Conservation (phyloP, 306 rosid genomes). For the Sophora flavescens region DNA sequence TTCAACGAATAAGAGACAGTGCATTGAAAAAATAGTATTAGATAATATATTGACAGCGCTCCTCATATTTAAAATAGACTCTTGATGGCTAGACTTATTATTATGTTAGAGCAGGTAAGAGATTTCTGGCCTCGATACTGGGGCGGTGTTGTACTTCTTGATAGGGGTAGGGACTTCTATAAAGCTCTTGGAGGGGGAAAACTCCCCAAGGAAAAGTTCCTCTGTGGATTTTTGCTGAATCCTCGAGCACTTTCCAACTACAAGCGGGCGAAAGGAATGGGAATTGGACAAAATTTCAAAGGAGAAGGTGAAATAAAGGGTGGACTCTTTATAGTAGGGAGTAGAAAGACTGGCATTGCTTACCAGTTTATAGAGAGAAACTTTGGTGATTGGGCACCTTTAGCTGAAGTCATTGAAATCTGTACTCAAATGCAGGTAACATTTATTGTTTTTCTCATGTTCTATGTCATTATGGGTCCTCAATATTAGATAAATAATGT, state of each 20-base stretch:
- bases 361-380: slow-evolving; percentile 92
- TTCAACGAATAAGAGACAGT: too few species aligned
- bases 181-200: slow-evolving; percentile 94
- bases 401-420: slow-evolving; percentile 79
- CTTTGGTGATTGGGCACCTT: slow-evolving; percentile 95
- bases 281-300: slow-evolving; percentile 68
- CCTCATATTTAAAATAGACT: too few species aligned
- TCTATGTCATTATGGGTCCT: slow-evolving; percentile 2
- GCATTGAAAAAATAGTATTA: too few species aligned
- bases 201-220: slow-evolving; percentile 77
- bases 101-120: slow-evolving; percentile 61
- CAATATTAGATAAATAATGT: not conserved
- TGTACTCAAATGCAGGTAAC: slow-evolving; percentile 77
- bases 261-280: slow-evolving; percentile 79
- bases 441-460: slow-evolving; percentile 15
- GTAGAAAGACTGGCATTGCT: slow-evolving; percentile 78
- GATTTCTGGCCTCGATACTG: slow-evolving; percentile 95
- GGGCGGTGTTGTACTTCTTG: slow-evolving; percentile 86
- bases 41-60: too few species aligned
- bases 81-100: slow-evolving; percentile 36
- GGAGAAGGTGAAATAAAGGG: slow-evolving; percentile 98
- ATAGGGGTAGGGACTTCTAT: slow-evolving; percentile 66
- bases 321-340: slow-evolving; percentile 78
- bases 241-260: slow-evolving; percentile 78
- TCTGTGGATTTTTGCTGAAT: slow-evolving; percentile 83